Evolutionary conservation across 306 rosid genomes (phyloP), one percentile per base, ranked within the genome.

Genomic region (Castanospermum australe): DNA sequence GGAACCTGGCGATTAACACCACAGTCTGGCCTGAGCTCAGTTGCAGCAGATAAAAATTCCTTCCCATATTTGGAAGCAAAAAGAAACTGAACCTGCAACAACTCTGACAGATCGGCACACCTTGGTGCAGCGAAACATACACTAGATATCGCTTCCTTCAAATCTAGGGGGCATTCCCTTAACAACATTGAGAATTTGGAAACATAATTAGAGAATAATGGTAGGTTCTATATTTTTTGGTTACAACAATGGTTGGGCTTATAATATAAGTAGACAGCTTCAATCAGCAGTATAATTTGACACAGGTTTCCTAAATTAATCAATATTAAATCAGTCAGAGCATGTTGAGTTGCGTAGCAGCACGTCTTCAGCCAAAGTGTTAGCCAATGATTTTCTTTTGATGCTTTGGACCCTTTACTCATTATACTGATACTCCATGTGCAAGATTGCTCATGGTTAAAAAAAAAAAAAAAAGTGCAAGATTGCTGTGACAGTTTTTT

Each of bases 1-100:
- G 22, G 38, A 84, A 94, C 99, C 99, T 94, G 99, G 70, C 97
- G 99, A 83, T 91, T 94, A 79, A 94, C 97, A 66, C 99, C 99
- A 39, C 97, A 92, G 62, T 88, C 88, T 18, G 99, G 97, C 85
- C 90, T 72, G 78, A 94, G 97, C 89, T 91, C 99, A n/a, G 97
- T 85, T 13, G 95, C 94, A 42, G 94, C 97, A 57, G 92, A 82
- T 50, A 91, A 67, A 87, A 94, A 94, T 78, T 94, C 97, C 79
- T 86, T 94, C 48, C 99, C 99, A 77, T 92, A 94, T 88, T 94
- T 94, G 42, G 89, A 71, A 17, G 79, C 90, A 87, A 94, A 94
- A 77, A 82, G 85, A 65, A 89, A 15, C 85, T 94, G 99, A 86
- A 92, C 99, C 86, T 94, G 99, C 80, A 91, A 77, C 82, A 94